Conservation (phyloP, 371 early-diverging fungal species). For the Smittium mucronatum region DNA sequence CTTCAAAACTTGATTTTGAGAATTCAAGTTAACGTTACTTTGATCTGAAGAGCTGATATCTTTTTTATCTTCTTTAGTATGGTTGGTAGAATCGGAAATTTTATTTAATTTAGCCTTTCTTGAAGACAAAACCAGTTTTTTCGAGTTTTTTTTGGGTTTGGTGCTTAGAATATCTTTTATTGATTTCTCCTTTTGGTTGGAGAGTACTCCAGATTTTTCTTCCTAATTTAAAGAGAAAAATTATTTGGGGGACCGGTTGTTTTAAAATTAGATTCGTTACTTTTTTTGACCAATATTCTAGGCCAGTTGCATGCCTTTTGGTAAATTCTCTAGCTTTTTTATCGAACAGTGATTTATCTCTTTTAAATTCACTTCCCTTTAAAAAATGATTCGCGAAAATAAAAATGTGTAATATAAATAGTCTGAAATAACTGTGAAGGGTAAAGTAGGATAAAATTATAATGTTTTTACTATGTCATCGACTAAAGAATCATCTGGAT, state of each 20-base stretch:
- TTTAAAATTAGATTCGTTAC: too few relatives aligned
- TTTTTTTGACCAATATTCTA: too few relatives aligned
- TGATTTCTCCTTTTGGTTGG: neutral
- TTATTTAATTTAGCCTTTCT: neutral
- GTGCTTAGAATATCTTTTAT: neutral
- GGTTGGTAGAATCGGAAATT: neutral
- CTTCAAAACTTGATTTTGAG: too few relatives aligned
- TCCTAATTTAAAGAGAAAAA: neutral
- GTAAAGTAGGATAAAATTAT: too few relatives aligned
- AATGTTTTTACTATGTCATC: slow-evolving; percentile 65
- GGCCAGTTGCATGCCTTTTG: neutral
- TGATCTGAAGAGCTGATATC: too few relatives aligned
- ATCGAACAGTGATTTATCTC: slow-evolving; percentile 1
- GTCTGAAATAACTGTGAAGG: too few relatives aligned
- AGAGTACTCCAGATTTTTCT: neutral
- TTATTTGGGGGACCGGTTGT: too few relatives aligned
- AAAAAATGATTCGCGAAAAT: neutral
- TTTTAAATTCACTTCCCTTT: neutral
- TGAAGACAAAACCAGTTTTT: neutral
- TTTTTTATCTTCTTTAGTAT: too few relatives aligned
- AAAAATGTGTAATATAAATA: too few relatives aligned
- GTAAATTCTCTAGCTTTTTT: neutral
- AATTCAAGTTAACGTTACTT: too few relatives aligned
- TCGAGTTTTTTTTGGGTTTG: neutral
- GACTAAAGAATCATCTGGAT: slow-evolving; percentile 97